Base-by-base conservation (phyloP, 148 eudicot genomes). In the Silene uniflora region DNA sequence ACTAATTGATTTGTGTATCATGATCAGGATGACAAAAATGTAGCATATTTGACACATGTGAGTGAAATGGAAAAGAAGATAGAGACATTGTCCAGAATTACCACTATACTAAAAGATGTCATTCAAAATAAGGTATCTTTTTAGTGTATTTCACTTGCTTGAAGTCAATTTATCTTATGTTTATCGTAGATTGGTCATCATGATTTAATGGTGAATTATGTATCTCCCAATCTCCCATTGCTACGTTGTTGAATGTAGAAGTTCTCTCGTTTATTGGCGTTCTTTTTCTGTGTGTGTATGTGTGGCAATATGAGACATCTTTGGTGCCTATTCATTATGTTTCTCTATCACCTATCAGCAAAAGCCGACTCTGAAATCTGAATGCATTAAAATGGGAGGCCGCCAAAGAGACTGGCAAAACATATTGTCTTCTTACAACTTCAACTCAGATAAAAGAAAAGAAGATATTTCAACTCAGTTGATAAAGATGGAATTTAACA, bases 21-120 rank as follows among this genome's bases (percentile, higher is more conserved):
- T 77, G 72, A 75, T 39, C 82, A 95, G 98, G 98, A 95, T 83
- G 98, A 95, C 79, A 95, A 90, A 81, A 95, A 95, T 87, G 98
- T 95, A 54, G 96, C 97, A n/a, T 93, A 88, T 86, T 79, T 95
- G 81, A 95, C 98, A 22, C 98, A 95, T 83, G 98, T 89, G 78
- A 87, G 91, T 81, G 96, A 92, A 86, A 95, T 92, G 97, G 92
- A 95, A 78, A 95, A 95, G 91, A 95, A 95, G 96, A 92, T 93
- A n/a, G 98, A 95, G 85, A 95, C 96, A 67, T 81, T 95, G 81
- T 83, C 91, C 68, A 88, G 97, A 86, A 92, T 95, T 81, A 95
- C 98, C 42, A 78, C 91, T 47, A 95, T 95, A 79, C 83, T 95
- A 85, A 95, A 95, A 83, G 97, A 95, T 76, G 97, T 95, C n/a